A percentile compares a stretch with the other conserved stretches of the same genome.
Conservation (phyloP, 176 grass and related monocot species). For the Oryza glumipatula region DNA sequence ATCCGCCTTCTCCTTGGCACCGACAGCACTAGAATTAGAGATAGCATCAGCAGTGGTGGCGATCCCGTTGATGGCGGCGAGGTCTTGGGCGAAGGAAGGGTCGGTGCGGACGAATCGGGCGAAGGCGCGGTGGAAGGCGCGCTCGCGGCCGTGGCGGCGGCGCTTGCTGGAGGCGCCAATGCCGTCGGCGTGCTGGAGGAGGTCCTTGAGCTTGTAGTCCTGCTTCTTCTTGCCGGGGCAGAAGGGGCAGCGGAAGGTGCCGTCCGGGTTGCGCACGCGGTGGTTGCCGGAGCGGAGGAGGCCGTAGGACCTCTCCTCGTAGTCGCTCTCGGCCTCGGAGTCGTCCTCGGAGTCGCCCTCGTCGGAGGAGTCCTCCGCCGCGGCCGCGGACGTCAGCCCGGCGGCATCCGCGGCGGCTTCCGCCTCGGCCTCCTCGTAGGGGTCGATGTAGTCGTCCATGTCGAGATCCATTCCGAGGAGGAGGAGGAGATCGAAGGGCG, state of each 20-base stretch:
- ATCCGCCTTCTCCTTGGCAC: neutral
- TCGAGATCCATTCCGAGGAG: neutral
- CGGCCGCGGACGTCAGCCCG: conserved; percentile 31
- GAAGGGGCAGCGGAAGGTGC: conserved; percentile 88
- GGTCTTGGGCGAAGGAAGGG: conserved; percentile 25
- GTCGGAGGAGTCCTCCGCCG: conserved; percentile 20
- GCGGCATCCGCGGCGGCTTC: conserved; percentile 52
- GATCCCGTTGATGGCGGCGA: neutral
- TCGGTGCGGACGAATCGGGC: conserved; percentile 57
- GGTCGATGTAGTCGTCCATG: conserved; percentile 58
- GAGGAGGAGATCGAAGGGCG: no score
- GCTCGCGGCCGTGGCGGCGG: conserved; percentile 59
- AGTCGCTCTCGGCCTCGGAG: conserved; percentile 60
- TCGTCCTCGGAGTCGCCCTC: conserved; percentile 55
- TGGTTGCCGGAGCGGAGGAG: conserved; percentile 66
- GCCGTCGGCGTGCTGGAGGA: conserved; percentile 86
- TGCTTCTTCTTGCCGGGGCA: conserved; percentile 92
- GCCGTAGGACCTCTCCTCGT: conserved; percentile 58
- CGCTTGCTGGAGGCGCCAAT: conserved; percentile 66
- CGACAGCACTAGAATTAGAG: neutral
- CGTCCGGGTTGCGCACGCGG: conserved; percentile 70
- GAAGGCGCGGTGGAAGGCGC: conserved; percentile 56
- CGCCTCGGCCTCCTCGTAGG: conserved; percentile 59
- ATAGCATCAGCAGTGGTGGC: neutral
- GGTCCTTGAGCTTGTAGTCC: conserved; percentile 77